A percentile compares a stretch with the other conserved stretches of the same genome.
Conservation (phyloP, 805 yeast genomes). For the Metschnikowia rubicola region DNA sequence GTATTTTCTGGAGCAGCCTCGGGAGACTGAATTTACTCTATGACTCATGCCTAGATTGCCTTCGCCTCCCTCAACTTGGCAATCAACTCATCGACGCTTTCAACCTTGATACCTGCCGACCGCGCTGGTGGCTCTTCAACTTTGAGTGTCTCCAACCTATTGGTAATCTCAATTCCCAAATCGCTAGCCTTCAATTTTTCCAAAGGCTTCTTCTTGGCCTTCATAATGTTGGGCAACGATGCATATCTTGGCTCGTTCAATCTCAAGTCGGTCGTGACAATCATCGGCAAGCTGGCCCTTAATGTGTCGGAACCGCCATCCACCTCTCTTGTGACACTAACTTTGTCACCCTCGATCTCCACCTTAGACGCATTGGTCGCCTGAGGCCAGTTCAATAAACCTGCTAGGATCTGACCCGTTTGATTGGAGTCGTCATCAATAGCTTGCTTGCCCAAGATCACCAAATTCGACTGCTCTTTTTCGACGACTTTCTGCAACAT, state of each 20-base stretch:
- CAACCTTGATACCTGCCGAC: slow-evolving; percentile 77
- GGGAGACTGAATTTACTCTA: background rate
- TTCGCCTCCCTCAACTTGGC: slow-evolving; percentile 72
- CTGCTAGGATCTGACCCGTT: slow-evolving; percentile 96
- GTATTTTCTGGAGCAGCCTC: background rate
- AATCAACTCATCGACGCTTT: slow-evolving; percentile 76
- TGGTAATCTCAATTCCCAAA: slow-evolving; percentile 61
- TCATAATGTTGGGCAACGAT: slow-evolving; percentile 95
- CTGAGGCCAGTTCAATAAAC: slow-evolving; percentile 91
- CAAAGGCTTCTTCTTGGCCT: slow-evolving; percentile 95
- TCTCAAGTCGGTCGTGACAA: slow-evolving; percentile 90
- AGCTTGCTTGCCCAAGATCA: slow-evolving; percentile 92
- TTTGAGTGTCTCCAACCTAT: slow-evolving; percentile 63
- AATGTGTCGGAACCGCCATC: slow-evolving; percentile 93
- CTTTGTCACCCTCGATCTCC: slow-evolving; percentile 51
- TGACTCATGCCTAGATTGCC: slow-evolving; percentile 45
- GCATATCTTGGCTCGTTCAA: slow-evolving; percentile 94
- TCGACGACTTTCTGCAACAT: slow-evolving; percentile 70
- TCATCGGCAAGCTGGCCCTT: slow-evolving; percentile 72
- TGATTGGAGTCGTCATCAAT: slow-evolving; percentile 94
- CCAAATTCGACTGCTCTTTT: slow-evolving; percentile 67
- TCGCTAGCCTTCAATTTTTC: slow-evolving; percentile 61
- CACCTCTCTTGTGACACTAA: slow-evolving; percentile 82
- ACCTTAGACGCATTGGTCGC: slow-evolving; percentile 93
- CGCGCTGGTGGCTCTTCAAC: slow-evolving; percentile 86